Evolutionary conservation across 164 flowering plant species (phyloP).

Genomic region (Santalum album): DNA sequence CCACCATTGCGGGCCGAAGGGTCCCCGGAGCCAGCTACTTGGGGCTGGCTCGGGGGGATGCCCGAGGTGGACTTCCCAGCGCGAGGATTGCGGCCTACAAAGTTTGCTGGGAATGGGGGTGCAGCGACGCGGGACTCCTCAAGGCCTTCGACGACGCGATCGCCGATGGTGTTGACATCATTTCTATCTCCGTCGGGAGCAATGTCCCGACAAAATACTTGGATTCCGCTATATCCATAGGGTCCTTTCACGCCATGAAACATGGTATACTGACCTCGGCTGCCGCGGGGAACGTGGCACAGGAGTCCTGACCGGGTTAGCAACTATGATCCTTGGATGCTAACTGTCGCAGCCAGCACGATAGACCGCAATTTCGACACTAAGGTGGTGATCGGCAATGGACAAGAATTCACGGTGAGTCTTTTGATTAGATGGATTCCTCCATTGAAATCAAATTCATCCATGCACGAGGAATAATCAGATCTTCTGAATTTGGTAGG

Average conservation of each 20-base stretch:
- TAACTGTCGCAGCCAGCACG: conserved; percentile 34
- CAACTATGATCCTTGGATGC: conserved; percentile 24
- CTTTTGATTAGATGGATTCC: not conserved
- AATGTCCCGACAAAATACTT: conserved; percentile 2
- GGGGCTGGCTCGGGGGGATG: conserved; percentile 26
- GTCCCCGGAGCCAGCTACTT: conserved; percentile 23
- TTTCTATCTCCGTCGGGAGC: conserved; percentile 26
- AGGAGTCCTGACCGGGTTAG: conserved; percentile 13
- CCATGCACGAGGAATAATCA: no score
- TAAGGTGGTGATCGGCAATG: conserved; percentile 27
- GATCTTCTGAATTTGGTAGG: conserved; percentile 20
- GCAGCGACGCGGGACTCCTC: conserved; percentile 18
- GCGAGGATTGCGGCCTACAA: conserved; percentile 34
- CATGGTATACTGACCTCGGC: conserved; percentile 23
- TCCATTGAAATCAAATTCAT: not conserved
- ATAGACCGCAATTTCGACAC: conserved; percentile 23
- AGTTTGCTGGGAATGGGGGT: conserved; percentile 26
- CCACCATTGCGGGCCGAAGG: conserved; percentile 24
- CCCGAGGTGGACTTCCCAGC: conserved; percentile 26
- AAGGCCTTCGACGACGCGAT: conserved; percentile 35
- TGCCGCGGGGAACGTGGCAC: conserved; percentile 28
- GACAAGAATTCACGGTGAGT: conserved; percentile 15
- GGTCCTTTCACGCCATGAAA: conserved; percentile 35
- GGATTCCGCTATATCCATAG: conserved; percentile 26
- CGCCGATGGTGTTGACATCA: conserved; percentile 33